These are phyloP conservation scores for Colletotrichum sp. DNA, from an alignment of 2,329 filamentous ascomycete species.

Conservation along the genomic window DNA sequence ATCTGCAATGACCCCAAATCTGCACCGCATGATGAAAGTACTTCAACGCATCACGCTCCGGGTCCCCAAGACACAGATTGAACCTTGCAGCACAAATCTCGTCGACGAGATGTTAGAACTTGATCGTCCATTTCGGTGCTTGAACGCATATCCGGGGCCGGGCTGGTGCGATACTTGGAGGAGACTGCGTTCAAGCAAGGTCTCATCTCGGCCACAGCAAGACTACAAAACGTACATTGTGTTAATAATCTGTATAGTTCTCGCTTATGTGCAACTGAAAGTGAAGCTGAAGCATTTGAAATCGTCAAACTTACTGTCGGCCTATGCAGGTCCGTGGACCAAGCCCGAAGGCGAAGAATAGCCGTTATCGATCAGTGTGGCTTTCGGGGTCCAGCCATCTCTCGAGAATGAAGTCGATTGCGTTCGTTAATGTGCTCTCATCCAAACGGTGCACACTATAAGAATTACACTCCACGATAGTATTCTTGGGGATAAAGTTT, in stretches of 20 bases:
- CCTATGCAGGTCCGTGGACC: background rate
- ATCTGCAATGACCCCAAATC: fast-evolving
- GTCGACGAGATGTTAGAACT: background rate
- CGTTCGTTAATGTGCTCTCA: background rate
- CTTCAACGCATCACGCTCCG: too few species aligned
- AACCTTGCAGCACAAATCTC: background rate
- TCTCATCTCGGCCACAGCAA: background rate
- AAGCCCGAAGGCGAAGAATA: background rate
- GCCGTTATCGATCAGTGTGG: background rate
- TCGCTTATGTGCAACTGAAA: too few species aligned
- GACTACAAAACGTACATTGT: background rate
- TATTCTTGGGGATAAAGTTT: background rate
- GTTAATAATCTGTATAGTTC: too few species aligned
- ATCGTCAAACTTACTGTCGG: background rate
- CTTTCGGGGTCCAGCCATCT: background rate
- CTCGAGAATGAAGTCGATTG: background rate
- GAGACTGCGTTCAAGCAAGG: background rate
- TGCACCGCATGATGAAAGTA: fast-evolving
- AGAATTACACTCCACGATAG: background rate
- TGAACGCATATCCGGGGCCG: background rate
- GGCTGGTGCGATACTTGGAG: background rate
- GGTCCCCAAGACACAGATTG: background rate
- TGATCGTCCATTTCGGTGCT: background rate
- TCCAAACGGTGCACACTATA: background rate
- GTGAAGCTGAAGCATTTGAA: too few species aligned